These are phyloP conservation scores for Leccinum imitatum DNA, from an alignment of 768 basidiomycete species.

Conservation along the genomic window DNA sequence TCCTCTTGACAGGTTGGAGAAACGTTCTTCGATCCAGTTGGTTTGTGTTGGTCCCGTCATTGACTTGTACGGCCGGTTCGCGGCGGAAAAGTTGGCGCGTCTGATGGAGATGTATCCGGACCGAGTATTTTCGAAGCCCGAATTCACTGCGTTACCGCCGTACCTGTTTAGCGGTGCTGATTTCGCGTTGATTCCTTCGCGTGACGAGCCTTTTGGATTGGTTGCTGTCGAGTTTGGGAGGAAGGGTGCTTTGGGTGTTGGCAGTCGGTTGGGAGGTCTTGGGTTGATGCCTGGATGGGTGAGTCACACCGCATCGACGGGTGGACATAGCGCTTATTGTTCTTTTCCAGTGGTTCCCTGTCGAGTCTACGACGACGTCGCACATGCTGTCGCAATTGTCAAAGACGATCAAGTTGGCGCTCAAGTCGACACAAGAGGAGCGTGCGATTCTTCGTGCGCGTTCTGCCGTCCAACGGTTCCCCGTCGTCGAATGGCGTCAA, in stretches of 20 bases:
- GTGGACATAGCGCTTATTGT: neutral
- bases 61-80: constrained; percentile 92
- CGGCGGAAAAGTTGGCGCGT: constrained; percentile 89
- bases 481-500: constrained; percentile 97
- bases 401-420: constrained; percentile 92
- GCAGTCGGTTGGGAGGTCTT: constrained; percentile 89
- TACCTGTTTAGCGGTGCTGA: constrained; percentile 95
- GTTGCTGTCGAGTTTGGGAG: constrained; percentile 96
- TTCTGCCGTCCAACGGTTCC: constrained; percentile 95
- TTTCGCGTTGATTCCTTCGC: constrained; percentile 92
- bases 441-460: constrained; percentile 90
- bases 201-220: constrained; percentile 94
- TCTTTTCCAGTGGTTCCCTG: constrained; percentile 83
- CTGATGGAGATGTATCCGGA: constrained; percentile 96
- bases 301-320: constrained; percentile 29
- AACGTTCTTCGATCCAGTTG: constrained; percentile 81
- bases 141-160: constrained; percentile 91
- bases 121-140: constrained; percentile 93
- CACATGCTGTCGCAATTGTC: constrained; percentile 94
- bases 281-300: constrained; percentile 99
- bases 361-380: constrained; percentile 87
- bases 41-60: constrained; percentile 93
- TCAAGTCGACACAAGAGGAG: constrained; percentile 89
- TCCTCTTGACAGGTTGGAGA: constrained; percentile 61
- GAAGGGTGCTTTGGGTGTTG: constrained; percentile 95